Evolutionary conservation across 2,329 filamentous ascomycete genomes (phyloP).

Genomic region (Talaromyces marneffei): DNA sequence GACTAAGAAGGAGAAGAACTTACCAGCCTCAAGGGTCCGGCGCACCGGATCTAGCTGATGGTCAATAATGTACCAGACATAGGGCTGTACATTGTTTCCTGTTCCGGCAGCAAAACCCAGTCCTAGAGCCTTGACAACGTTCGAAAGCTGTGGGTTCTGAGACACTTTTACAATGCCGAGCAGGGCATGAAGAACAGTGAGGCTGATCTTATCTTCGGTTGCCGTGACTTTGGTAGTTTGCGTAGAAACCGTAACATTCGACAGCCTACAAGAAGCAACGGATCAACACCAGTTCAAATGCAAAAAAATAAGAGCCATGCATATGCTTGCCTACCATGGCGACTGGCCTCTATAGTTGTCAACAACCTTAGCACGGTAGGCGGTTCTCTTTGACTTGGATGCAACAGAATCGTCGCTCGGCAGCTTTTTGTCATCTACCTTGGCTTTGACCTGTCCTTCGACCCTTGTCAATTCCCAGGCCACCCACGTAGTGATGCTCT

Average conservation of each 20-base stretch:
- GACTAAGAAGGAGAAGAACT: neutral
- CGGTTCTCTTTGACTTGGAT: neutral
- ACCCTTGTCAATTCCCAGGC: neutral
- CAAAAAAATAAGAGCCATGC: neutral
- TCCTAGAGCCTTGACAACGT: neutral
- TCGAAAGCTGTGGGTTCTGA: neutral
- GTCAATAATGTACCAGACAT: neutral
- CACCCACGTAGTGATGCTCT: neutral
- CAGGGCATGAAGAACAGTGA: neutral
- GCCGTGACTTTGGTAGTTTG: neutral
- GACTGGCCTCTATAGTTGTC: neutral
- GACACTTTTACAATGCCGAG: neutral
- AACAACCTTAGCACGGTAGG: neutral
- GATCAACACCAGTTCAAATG: neutral
- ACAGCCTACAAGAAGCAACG: neutral
- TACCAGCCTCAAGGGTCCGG: neutral
- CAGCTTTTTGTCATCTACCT: neutral
- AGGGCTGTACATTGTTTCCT: neutral
- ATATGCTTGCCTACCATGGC: neutral
- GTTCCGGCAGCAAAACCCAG: neutral
- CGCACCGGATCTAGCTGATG: neutral
- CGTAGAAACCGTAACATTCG: neutral
- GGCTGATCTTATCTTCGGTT: neutral
- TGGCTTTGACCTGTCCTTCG: neutral
- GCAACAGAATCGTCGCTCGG: neutral